Conservation (phyloP, 192 early-diverging fungal species). For the Paraglomus brasilianum region DNA sequence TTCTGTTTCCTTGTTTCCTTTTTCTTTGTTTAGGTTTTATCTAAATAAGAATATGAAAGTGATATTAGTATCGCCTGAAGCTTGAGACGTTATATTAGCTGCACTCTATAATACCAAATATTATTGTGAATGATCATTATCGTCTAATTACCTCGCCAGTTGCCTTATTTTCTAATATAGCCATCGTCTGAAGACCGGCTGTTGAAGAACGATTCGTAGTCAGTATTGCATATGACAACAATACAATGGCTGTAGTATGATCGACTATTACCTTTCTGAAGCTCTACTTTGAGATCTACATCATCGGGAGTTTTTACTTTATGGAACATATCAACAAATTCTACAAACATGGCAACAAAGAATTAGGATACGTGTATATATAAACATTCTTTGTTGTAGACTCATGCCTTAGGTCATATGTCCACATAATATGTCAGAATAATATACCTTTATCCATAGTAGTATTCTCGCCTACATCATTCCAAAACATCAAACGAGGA, state of each 20-base stretch:
- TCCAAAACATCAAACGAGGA: conserved; percentile 68
- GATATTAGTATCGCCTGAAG: no score
- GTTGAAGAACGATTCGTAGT: background rate
- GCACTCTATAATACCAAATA: background rate
- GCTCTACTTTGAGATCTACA: conserved; percentile 65
- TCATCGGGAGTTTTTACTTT: conserved; percentile 68
- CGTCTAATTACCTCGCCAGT: conserved; percentile 47
- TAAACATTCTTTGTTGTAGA: no score
- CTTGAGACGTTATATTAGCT: background rate
- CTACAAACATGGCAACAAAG: conserved; percentile 40
- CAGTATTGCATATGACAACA: background rate
- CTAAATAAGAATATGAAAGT: conserved; percentile 24
- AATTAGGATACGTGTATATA: conserved; percentile 9
- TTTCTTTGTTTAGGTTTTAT: conserved; percentile 57
- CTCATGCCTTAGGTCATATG: background rate
- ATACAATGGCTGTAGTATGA: background rate
- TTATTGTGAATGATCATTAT: background rate
- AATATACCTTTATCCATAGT: conserved; percentile 51
- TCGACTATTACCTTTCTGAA: conserved; percentile 51
- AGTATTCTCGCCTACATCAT: conserved; percentile 54
- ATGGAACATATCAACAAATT: conserved; percentile 75
- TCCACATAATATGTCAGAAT: background rate
- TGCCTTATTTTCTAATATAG: conserved; percentile 63
- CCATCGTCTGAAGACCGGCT: conserved; percentile 74
- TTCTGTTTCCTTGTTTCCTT: conserved; percentile 58